Base-by-base conservation (phyloP, 306 rosid species). In the Abrus precatorius region DNA sequence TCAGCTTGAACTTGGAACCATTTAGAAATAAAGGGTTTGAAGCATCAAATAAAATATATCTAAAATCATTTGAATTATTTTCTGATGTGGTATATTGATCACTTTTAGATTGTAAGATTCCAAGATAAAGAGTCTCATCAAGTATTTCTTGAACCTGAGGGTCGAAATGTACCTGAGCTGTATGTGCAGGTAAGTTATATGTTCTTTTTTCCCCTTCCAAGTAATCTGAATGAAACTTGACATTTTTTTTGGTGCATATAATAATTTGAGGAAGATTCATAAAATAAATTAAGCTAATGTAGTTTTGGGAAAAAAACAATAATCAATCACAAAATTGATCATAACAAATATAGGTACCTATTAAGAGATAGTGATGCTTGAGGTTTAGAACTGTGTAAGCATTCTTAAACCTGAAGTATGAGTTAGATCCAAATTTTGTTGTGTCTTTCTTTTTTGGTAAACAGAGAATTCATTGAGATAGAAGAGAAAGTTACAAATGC, bases 81-180 rank as follows among this genome's bases (percentile, higher is more conserved):
- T 43, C 69, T 80, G 40, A 80, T 52, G 27, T 45, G 6, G 40
- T 78, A 79, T 79, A 36, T 69, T 61, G 30, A 79, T 63, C 20
- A 61, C 49, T 14, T 66, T 50, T 85, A 95, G 99, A 93, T 93
- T 78, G 97, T 95, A 52, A 88, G 97, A 77, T 95, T 95, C 76
- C 84, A 91, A 86, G 99, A 95, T 80, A 95, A 91, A 65, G 99
- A 95, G 80, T 95, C 99, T 9, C 99, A 95, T 88, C 97, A 93
- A 81, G 85, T 95, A 70, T 95, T 95, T 90, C 99, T 95, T 89
- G 99, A 95, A 85, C 99, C 99, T 4, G 99, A 95, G 91, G 99
- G 97, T 68, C 90, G 99, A 38, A 75, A 79, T 82, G 97, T 95
- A 83, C 97, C 97, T 36, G 99, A 95, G 88, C 94, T 95, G 60